Base-by-base conservation (phyloP, 345 rosid species). In the Adansonia digitata region DNA sequence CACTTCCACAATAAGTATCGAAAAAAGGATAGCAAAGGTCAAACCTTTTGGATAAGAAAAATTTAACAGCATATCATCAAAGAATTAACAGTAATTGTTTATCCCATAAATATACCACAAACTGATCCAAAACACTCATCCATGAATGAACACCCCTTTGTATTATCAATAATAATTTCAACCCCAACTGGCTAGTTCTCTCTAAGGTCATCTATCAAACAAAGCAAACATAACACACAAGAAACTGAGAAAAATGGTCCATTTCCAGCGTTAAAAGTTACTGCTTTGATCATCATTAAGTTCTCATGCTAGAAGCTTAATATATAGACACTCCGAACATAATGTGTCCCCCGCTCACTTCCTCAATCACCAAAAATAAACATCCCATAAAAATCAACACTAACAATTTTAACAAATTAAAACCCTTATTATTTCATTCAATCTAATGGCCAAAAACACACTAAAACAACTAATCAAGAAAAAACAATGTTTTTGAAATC, bases 391-490 rank as follows among this genome's bases (percentile, higher is more conserved):
- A n/a, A 70, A 52, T n/a, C 60, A 51, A 51, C 61, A 49, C n/a
- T 13, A 17, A 48, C 11, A 69, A 14, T 49, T 39, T 5, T 61
- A 53, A 48, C n/a, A 35, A 13, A 66, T 20, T 42, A 40, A 42
- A 18, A 14, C n/a, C n/a, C 45, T 13, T 53, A 11, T 11, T 1
- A 35, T 20, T 51, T 35, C 74, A 71, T 71, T 37, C 31, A 18
- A 35, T 48, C 62, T 55, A 34, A 55, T 34, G 73, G 40, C 40
- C 27, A 26, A 46, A 29, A 56, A 62, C 35, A 51, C 42, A 34
- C 27, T 70, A 26, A 55, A 66, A 12, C 52, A 35, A 66, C 49
- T 55, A 60, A 79, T 55, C 56, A 49, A 69, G 29, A 20, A 39
- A 61, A n/a, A 34, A 24, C 0, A 15, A 3, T 0, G 6, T 9